Base-by-base conservation (phyloP, 805 yeast species). In the Blastobotrys peoriensis region DNA sequence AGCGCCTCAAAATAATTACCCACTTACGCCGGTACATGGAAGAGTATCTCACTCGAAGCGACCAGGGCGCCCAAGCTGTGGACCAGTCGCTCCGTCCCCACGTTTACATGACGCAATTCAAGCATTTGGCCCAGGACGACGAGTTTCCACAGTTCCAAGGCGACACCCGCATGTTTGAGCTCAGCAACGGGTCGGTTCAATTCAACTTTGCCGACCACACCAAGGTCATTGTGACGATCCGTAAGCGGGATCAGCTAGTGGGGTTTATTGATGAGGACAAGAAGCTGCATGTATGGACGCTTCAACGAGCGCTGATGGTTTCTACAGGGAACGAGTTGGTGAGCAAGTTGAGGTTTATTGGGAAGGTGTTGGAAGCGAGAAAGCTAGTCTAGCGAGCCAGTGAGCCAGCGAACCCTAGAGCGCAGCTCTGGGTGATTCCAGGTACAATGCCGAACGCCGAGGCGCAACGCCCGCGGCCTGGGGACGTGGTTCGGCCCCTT, bases 121-220 rank as follows among this genome's bases (percentile, higher is more conserved):
- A 86, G 19, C 79, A 98, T 25, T 13, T 25, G 30, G 30, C 8
- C 13, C 30, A 25, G 13, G 30, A 25, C 30, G 30, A 25, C 30
- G 10, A 8, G 13, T 8, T 25, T 63, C 79, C 81, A 43, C 30
- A 8, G 13, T 8, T 25, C 63, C 79, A 81, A 43, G 75, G 79
- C 38, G 81, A 79, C 50, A 86, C 77, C 61, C 86, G 89, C 45
- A 84, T 89, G 94, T 93, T 93, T 68, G 91, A 87, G 63, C 68
- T 93, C 69, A 86, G 95, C 59, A 86, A 88, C 60, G 96, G 96
- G 17, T 81, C 87, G 35, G 79, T 85, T 64, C 98, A 93, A 64
- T 89, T 89, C 69, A 93, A 93, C 66, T 93, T 93, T 67, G 83
- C 83, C 62, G 98, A 93, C 66, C 98, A 93, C 60, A 89, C 84